Evolutionary conservation across 78 protist species (phyloP).

Genomic region (Bodo saltans): DNA sequence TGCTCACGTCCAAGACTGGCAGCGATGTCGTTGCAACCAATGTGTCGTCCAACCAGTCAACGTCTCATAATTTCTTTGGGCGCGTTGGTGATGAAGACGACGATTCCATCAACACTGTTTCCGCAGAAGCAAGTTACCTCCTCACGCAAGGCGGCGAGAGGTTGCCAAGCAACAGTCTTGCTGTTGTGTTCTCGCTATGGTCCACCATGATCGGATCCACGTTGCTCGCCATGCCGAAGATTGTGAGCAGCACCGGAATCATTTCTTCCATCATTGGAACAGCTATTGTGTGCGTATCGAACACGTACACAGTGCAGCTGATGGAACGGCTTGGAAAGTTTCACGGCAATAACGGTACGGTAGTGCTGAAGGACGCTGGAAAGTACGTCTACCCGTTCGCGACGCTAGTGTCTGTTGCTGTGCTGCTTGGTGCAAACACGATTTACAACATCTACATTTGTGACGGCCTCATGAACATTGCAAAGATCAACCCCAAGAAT

Average conservation of each 20-base stretch:
- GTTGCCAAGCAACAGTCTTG: background rate
- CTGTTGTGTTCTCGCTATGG: background rate
- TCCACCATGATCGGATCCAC: conserved; percentile 16
- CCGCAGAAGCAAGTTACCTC: too few species aligned
- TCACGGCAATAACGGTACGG: background rate
- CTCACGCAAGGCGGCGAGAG: too few species aligned
- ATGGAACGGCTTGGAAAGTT: background rate
- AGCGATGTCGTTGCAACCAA: too few species aligned
- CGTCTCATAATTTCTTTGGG: too few species aligned
- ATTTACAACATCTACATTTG: background rate
- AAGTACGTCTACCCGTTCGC: background rate
- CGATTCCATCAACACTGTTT: too few species aligned
- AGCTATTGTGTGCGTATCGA: background rate
- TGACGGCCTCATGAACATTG: background rate
- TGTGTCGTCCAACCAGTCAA: too few species aligned
- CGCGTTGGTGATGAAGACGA: too few species aligned
- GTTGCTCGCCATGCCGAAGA: background rate
- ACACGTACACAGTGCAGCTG: background rate
- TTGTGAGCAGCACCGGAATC: background rate
- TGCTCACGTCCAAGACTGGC: too few species aligned
- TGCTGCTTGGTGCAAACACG: background rate
- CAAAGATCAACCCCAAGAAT: background rate
- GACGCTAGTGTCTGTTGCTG: background rate
- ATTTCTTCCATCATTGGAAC: background rate
- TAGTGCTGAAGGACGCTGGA: too few species aligned